A percentile compares a stretch with the other conserved stretches of the same genome.
Conservation (phyloP, 306 rosid species). For the Pyrus betulifolia region DNA sequence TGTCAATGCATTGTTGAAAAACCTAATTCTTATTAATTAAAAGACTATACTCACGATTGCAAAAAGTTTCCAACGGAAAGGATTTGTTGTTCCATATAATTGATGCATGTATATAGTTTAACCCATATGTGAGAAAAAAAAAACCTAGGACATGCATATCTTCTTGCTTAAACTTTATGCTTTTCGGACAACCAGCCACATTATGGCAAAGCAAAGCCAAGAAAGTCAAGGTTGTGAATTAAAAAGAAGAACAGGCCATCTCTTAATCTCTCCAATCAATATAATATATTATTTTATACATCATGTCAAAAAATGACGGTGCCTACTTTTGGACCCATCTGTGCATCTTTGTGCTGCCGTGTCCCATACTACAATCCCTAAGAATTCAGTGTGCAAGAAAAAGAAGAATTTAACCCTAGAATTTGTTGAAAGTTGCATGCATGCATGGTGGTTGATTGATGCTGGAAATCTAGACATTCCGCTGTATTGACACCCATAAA, state of each 20-base stretch:
- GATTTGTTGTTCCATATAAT: too few species aligned
- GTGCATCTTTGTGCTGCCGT: conserved; percentile 44
- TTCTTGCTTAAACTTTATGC: background rate
- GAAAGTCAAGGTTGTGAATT: conserved; percentile 20
- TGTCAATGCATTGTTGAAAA: too few species aligned
- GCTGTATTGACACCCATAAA: background rate
- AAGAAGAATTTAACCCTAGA: conserved; percentile 1
- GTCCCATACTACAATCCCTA: conserved; percentile 48
- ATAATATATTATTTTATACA: background rate
- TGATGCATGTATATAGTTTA: too few species aligned
- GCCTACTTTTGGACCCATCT: conserved; percentile 79
- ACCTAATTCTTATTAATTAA: too few species aligned
- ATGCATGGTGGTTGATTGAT: background rate
- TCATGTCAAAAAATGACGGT: conserved; percentile 67
- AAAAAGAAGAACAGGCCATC: conserved; percentile 22
- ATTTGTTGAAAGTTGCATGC: background rate
- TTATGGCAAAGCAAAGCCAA: conserved; percentile 3
- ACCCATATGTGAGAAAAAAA: conserved; percentile 5
- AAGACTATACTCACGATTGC: too few species aligned
- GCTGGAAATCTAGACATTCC: background rate
- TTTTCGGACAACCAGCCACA: background rate
- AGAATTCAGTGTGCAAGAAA: conserved; percentile 34
- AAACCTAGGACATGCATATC: background rate
- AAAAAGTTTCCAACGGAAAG: too few species aligned
- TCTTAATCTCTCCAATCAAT: conserved; percentile 20